Conservation (phyloP, 495 filamentous ascomycete species). For the Paragyromitra xinjiangensis region DNA sequence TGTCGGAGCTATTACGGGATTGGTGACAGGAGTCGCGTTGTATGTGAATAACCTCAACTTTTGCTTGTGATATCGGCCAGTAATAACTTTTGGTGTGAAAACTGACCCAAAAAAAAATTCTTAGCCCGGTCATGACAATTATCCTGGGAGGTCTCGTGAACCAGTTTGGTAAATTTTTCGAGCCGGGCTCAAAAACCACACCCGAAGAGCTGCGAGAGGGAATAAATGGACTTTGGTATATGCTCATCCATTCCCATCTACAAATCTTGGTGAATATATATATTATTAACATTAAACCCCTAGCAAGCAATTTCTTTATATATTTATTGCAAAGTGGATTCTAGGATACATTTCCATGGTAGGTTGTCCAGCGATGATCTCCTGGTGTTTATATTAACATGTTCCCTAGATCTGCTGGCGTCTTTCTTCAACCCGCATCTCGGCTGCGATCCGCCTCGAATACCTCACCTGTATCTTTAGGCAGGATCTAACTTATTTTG, state of each 20-base stretch:
- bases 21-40: conserved; percentile 41
- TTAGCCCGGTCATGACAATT: conserved; percentile 57
- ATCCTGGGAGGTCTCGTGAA: conserved; percentile 55
- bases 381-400: conserved; percentile 45
- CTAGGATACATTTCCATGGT: conserved; percentile 67
- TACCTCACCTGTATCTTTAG: conserved; percentile 64
- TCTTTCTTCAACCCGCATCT: conserved; percentile 66
- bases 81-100: neutral
- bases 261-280: neutral
- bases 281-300: neutral
- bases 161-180: conserved; percentile 33
- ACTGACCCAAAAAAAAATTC: neutral
- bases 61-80: neutral
- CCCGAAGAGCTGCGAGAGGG: conserved; percentile 51
- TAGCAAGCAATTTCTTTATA: conserved; percentile 64
- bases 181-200: conserved; percentile 28
- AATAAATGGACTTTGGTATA: conserved; percentile 53
- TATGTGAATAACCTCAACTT: conserved; percentile 18
- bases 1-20: conserved; percentile 29
- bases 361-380: neutral
- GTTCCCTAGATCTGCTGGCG: conserved; percentile 62
- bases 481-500: conserved; percentile 65
- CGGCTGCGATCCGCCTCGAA: conserved; percentile 64
- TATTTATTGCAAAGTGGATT: conserved; percentile 69
- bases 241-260: neutral